These are phyloP conservation scores for Tetracladium setigerum DNA, from an alignment of 495 filamentous ascomycete genomes.

Conservation along the genomic window DNA sequence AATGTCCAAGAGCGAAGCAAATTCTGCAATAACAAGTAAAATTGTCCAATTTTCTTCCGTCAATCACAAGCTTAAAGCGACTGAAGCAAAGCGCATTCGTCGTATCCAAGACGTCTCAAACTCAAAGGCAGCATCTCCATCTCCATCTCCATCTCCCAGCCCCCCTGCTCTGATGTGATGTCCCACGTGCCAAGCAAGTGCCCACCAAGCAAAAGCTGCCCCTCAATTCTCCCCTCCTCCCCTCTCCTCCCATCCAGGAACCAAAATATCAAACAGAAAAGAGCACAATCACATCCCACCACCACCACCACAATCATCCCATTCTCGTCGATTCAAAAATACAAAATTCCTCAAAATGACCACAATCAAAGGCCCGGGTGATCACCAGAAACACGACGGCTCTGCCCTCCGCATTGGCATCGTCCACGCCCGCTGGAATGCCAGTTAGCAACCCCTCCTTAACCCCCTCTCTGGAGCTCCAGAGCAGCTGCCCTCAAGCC, in stretches of 20 bases:
- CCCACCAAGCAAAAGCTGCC: neutral
- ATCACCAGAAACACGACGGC: slow-evolving; percentile 48
- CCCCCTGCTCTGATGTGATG: too few species aligned
- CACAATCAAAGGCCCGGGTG: slow-evolving; percentile 52
- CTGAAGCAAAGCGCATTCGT: too few species aligned
- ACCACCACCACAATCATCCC: neutral
- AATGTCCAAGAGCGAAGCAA: too few species aligned
- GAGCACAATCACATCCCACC: neutral
- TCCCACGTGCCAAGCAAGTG: neutral
- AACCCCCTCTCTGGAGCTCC: neutral
- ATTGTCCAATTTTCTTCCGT: too few species aligned
- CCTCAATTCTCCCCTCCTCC: too few species aligned
- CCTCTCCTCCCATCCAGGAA: slow-evolving; percentile 4
- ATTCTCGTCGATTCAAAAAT: too few species aligned
- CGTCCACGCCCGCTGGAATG: slow-evolving; percentile 94
- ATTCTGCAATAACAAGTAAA: too few species aligned
- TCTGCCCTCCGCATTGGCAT: slow-evolving; percentile 84
- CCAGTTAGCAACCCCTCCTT: slow-evolving; percentile 4
- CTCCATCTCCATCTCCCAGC: too few species aligned
- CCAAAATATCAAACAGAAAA: slow-evolving; percentile 6
- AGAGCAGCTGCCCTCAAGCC: too few species aligned
- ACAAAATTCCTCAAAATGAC: slow-evolving; percentile 12
- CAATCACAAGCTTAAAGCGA: too few species aligned
- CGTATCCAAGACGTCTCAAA: too few species aligned
- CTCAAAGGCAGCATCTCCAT: too few species aligned